Evolutionary conservation across 257 asterid genomes (phyloP), one percentile per base, ranked within the genome.

Genomic region (Gentiana dahurica): DNA sequence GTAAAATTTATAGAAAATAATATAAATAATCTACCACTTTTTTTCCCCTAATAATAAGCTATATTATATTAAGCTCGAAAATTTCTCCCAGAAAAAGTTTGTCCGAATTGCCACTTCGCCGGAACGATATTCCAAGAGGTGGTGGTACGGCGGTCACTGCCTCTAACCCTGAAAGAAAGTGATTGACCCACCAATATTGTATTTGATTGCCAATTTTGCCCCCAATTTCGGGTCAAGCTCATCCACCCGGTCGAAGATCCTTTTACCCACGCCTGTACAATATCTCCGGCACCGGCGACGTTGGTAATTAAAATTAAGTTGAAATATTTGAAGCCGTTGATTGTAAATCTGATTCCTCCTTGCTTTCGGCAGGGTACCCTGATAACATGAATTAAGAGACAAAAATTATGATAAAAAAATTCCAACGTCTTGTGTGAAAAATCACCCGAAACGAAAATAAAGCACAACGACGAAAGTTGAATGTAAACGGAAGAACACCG

Each of bases 201-300:
- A 51, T 75, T 71, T 2, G 85, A 65, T 63, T 87, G 82, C 96
- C 95, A 87, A 13, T 87, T 87, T 63, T 87, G 96, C 0, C 96
- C 96, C 96, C 96, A 87, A 2, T 87, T 87, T 5, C 87, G 76
- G 59, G 87, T 77, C 85, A 87, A 59, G 6, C 73, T 9, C 63
- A 87, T 80, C 96, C 96, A 84, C 0, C 69, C 72, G 0, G 85
- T 82, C 3, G 44, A 67, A 4, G 94, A 60, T 0, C 95, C 96
- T 62, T 87, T 87, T 3, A 84, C 72, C 81, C 81, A 77, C 6
- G 71, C 95, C 10, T 71, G 64, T 15, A 54, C 54, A 12, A 87
- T 61, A 24, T 84, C 85, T 0, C 96, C 96, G 1, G 95, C 87
- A 0, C 95, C 95, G 2, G 87, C 96, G 0, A 84, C 95, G 72